Evolutionary conservation across 2,329 filamentous ascomycete genomes (phyloP), one percentile per base, ranked within the genome.

Genomic region (Sclerotinia glacialis): DNA sequence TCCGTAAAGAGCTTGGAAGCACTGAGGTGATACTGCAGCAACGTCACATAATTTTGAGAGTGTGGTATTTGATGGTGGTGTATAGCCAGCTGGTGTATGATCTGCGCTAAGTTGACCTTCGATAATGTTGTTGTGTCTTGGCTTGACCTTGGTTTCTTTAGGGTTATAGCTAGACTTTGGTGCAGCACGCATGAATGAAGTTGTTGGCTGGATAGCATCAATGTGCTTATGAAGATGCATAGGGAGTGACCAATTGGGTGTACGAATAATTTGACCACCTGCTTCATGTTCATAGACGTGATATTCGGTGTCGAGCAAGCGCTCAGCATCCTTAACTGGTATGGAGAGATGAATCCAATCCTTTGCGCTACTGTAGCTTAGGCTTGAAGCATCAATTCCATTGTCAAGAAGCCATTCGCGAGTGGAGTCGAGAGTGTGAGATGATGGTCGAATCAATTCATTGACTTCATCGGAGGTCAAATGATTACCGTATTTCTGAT

Each of bases 1-100:
- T 3, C 65, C 67, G 42, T 74, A 74, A 0, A 74, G 59, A 37
- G 62, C 72, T 23, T 40, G 59, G 54, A 73, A 72, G 46, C 71
- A 72, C 12, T 71, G 54, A 23, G 68, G 68, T 9, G 71, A 71
- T 2, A 72, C 70, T 31, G 68, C 65, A 44, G 62, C 64, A 23
- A 70, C 42, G 40, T 97, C 74, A 93, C 94, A 80, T 93, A 98
- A 79, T 66, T 68, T 64, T 14, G 67, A 50, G 31, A 72, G 65
- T n/a, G 69, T 74, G 11, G 72, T 60, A 64, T 76, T 73, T 21
- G 68, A 76, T 66, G 72, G 72, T 71, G 63, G 73, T 65, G 65
- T 71, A 50, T 75, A 78, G 67, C 65, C 69, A 71, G 63, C 70
- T n/a, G 64, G 56, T 37, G 28, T 47, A 4, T 63, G 40, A 2